Evolutionary conservation across 73 alveolate species (phyloP).

Genomic region (Durusdinium trenchii): DNA sequence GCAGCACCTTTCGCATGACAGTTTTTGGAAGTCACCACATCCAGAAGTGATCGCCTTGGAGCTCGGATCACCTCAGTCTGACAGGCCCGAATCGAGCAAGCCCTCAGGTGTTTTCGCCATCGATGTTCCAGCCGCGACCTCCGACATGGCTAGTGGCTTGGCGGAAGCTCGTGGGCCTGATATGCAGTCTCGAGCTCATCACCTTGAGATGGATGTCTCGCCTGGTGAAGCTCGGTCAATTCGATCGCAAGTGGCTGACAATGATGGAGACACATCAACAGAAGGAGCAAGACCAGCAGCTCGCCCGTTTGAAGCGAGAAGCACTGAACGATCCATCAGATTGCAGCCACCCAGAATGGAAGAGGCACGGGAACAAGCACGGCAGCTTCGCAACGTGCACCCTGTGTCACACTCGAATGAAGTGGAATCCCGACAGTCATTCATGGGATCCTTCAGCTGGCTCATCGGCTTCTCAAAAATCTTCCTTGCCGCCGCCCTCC

Average conservation of each 20-base stretch:
- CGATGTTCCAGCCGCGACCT: background rate
- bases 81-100: no score
- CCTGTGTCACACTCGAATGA: background rate
- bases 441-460: background rate
- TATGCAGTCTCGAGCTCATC: background rate
- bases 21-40: background rate
- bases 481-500: slow-evolving; percentile 8
- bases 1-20: no score
- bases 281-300: background rate
- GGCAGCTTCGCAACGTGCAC: background rate
- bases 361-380: no score
- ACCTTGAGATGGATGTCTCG: background rate
- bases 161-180: background rate
- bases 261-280: background rate
- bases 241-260: background rate
- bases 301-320: background rate
- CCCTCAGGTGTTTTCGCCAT: background rate
- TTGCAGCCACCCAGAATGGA: no score
- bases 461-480: background rate
- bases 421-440: background rate
- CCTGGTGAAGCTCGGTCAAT: background rate
- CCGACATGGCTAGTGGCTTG: slow-evolving; percentile 16
- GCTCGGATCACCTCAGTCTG: no score
- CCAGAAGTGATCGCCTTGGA: background rate
- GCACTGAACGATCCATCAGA: background rate